Evolutionary conservation across 2,329 filamentous ascomycete species (phyloP).

Genomic region (Parastagonospora nodorum): DNA sequence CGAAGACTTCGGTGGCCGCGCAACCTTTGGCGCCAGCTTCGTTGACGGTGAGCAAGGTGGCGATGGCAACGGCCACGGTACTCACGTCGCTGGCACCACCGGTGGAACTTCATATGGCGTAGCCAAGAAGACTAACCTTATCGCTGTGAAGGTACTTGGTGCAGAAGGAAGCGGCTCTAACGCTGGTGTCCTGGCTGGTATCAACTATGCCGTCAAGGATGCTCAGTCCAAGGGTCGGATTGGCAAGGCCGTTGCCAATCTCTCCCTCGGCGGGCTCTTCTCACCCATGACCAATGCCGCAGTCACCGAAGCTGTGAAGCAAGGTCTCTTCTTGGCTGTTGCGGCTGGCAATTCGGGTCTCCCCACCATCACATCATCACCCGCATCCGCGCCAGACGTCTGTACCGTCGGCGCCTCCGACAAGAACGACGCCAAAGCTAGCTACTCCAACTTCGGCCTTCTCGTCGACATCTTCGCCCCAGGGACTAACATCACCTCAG

Average conservation of each 20-base stretch:
- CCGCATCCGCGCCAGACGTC: no score
- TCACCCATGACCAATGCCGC: no score
- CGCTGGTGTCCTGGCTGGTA: slow-evolving; percentile 33
- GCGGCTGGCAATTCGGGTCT: no score
- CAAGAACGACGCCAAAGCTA: not conserved
- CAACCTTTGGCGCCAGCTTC: slow-evolving; percentile 32
- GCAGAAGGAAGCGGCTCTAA: slow-evolving; percentile 26
- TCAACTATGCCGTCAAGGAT: slow-evolving; percentile 27
- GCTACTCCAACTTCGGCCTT: not conserved
- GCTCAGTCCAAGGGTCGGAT: slow-evolving; percentile 41
- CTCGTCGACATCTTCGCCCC: slow-evolving; percentile 43
- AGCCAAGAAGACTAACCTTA: slow-evolving; percentile 42
- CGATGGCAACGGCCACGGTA: slow-evolving; percentile 43
- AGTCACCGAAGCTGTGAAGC: no score
- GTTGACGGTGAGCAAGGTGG: slow-evolving; percentile 22
- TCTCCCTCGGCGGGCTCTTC: slow-evolving; percentile 36
- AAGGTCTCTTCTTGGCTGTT: no score
- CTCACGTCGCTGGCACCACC: slow-evolving; percentile 43
- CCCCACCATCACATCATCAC: no score
- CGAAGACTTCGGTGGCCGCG: slow-evolving; percentile 44
- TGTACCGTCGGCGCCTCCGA: not conserved
- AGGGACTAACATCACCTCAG: slow-evolving; percentile 49
- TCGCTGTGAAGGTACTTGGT: slow-evolving; percentile 45
- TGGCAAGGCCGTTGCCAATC: slow-evolving; percentile 21
- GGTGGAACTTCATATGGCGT: slow-evolving; percentile 39